Evolutionary conservation across 345 rosid species (phyloP), one percentile per base, ranked within the genome.

Genomic region (Turnera subulata): DNA sequence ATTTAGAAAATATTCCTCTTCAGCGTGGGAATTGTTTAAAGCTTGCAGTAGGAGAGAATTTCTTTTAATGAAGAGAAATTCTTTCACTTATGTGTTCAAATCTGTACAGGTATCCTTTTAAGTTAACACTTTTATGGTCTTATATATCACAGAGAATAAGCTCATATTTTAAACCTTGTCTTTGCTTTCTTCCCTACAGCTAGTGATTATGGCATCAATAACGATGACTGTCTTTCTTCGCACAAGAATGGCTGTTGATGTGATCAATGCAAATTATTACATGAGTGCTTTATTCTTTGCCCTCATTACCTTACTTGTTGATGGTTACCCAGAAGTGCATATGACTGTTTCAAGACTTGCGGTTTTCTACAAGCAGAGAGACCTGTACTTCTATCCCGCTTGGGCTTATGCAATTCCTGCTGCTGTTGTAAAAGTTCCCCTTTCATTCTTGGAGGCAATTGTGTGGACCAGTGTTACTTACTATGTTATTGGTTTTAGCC

Each of bases 401-500:
- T 83, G 89, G 89, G 93, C 85, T 39, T 85, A 77, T 60, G 83
- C 79, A 20, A 58, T 85, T 47, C 89, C 93, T 11, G 70, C 84
- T 39, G 49, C 80, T 12, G 19, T 83, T 14, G 61, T 85, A 21
- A 79, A 77, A 58, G 15, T 83, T 53, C 89, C 93, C 12, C 54
- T 82, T 29, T 83, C 86, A 1, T 53, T 85, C 12, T 9, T 82
- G 43, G 80, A 79, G 61, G 63, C 86, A 37, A 38, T 81, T 4
- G 76, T 76, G 20, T 85, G 89, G 93, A 81, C 86, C 2, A 51
- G 72, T 49, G 80, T 87, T 20, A 78, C 95, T 15, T 90, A 90
- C 75, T 87, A 82, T 69, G 87, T 72, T 54, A 80, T 82, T 19
- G 97, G 97, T 49, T 88, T 79, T 65, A 78, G 82, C 67, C 93